Conservation (phyloP, 176 grass and related monocot genomes). For the Carex myosuroides region DNA sequence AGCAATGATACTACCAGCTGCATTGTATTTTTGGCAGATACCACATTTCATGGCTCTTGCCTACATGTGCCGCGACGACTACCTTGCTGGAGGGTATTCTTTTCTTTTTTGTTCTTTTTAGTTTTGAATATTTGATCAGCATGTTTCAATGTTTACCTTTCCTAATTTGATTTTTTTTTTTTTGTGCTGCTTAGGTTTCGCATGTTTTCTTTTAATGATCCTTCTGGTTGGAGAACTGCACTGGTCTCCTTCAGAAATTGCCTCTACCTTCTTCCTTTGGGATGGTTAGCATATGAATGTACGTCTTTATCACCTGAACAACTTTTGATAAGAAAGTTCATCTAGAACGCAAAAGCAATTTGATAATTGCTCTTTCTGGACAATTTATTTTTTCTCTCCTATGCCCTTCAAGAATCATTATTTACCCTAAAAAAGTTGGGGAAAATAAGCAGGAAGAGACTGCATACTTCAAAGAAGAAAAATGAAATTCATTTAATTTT, state of each 20-base stretch:
- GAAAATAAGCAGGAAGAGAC: neutral
- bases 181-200: conserved; percentile 34
- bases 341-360: neutral
- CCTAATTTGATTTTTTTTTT: neutral
- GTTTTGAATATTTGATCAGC: neutral
- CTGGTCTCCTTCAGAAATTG: conserved; percentile 91
- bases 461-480: neutral
- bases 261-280: conserved; percentile 84
- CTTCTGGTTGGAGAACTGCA: conserved; percentile 81
- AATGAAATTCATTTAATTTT: too few relatives aligned
- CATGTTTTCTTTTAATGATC: conserved; percentile 72
- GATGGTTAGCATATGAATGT: conserved; percentile 78
- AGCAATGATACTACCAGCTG: conserved; percentile 84
- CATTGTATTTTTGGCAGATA: conserved; percentile 93
- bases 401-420: neutral
- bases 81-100: conserved; percentile 88
- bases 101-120: neutral
- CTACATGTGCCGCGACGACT: conserved; percentile 80
- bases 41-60: conserved; percentile 99
- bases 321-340: neutral
- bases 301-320: conserved; percentile 27
- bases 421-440: too few relatives aligned
- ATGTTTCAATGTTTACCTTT: conserved; percentile 1
- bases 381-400: neutral
- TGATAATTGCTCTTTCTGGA: neutral